These are phyloP conservation scores for Fraxinus excelsior DNA, from an alignment of 257 asterid genomes.

Conservation along the genomic window DNA sequence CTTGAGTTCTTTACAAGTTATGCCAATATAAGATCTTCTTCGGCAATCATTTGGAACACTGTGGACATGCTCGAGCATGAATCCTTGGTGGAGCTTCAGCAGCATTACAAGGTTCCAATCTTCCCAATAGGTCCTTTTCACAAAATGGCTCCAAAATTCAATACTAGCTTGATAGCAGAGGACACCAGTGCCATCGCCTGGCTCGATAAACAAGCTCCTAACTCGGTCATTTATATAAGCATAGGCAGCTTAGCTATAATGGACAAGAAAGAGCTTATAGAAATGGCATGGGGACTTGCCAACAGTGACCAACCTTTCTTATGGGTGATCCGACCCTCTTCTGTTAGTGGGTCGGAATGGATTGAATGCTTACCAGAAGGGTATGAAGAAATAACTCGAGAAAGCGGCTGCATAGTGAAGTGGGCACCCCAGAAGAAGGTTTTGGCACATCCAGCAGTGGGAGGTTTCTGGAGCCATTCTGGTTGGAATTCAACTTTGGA, in stretches of 20 bases:
- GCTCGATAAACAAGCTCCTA: conserved; percentile 33
- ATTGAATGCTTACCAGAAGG: conserved; percentile 27
- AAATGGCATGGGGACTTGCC: conserved; percentile 40
- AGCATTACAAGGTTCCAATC: conserved; percentile 30
- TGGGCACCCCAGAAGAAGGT: conserved; percentile 42
- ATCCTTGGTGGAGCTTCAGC: conserved; percentile 15
- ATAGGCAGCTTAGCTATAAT: conserved; percentile 31
- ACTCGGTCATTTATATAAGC: conserved; percentile 37
- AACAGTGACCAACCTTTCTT: conserved; percentile 32
- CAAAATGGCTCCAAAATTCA: conserved; percentile 19
- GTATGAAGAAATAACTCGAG: background rate
- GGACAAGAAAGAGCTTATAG: conserved; percentile 27
- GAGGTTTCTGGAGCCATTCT: conserved; percentile 40
- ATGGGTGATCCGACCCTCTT: conserved; percentile 33
- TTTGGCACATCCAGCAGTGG: conserved; percentile 30
- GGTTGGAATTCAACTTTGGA: conserved; percentile 43
- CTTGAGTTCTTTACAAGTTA: background rate
- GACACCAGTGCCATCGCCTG: conserved; percentile 28
- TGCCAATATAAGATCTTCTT: conserved; percentile 19
- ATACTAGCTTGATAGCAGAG: conserved; percentile 25
- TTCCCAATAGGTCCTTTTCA: conserved; percentile 43
- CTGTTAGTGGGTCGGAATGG: conserved; percentile 11
- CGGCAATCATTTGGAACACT: conserved; percentile 35
- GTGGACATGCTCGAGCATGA: conserved; percentile 31
- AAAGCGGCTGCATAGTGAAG: conserved; percentile 30